A percentile compares a stretch with the other conserved stretches of the same genome.
Conservation (phyloP, 1,139 yeast species). For the Saccharomyces hybrid region DNA sequence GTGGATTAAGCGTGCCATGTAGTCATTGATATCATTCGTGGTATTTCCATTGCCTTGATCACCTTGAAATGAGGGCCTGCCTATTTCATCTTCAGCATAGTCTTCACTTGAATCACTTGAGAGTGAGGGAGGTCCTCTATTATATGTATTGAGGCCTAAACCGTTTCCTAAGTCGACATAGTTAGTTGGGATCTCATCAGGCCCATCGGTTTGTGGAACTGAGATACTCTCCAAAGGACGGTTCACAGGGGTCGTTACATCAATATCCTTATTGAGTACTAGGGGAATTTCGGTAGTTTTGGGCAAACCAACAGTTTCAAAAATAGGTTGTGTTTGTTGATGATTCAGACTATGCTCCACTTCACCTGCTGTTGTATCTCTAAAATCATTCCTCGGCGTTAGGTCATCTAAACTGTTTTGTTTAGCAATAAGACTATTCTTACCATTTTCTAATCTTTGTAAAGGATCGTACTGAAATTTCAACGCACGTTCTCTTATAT, state of each 20-base stretch:
- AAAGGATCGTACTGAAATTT: conserved; percentile 1
- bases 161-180: conserved; percentile 32
- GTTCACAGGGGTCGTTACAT: not conserved
- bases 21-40: conserved; percentile 20
- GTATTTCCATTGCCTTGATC: conserved; percentile 9
- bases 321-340: not conserved
- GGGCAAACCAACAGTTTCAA: not conserved
- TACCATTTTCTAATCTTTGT: not conserved
- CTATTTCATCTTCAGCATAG: conserved; percentile 7
- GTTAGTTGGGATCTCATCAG: conserved; percentile 2
- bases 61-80: conserved; percentile 10
- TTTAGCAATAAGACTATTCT: not conserved
- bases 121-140: conserved; percentile 30
- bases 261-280: not conserved
- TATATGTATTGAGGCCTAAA: conserved; percentile 24
- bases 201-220: not conserved
- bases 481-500: conserved; percentile 13
- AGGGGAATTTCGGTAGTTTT: not conserved
- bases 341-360: not conserved
- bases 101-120: conserved; percentile 24
- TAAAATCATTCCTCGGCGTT: conserved; percentile 3
- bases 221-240: not conserved
- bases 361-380: not conserved
- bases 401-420: not conserved
- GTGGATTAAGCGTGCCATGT: conserved; percentile 25